Base-by-base conservation (phyloP, 441 rosid genomes). In the Gossypium trilobum region DNA sequence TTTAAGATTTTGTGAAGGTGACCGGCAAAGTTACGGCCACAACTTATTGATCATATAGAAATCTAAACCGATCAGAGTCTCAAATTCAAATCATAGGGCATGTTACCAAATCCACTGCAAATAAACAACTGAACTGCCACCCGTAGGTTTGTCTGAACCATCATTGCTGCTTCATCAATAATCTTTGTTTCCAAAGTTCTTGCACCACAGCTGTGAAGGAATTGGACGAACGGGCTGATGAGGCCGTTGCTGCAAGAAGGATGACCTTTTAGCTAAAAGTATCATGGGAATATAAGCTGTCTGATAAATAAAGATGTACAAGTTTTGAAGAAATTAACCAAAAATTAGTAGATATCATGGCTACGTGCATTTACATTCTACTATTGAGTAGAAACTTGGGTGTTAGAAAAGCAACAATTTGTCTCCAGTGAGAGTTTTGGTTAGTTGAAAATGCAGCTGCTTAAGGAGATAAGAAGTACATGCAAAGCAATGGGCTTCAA, bases 201-300 rank as follows among this genome's bases (percentile, higher is more conserved):
- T 92, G 92, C 99, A 95, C 99, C 99, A 95, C 0, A 92, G 79
- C 82, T 94, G 98, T 2, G 99, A 95, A 11, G 99, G 99, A 78
- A 95, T 95, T 9, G 98, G 99, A 19, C 93, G 96, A 75, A 95
- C 88, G 0, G 99, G 98, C 67, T 79, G 84, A 71, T 92, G 99
- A 64, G 99, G 98, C 70, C 98, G 89, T 95, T 92, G 99, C 98
- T 95, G 89, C 86, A 78, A 78, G 22, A 74, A 65, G 51, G 27
- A 33, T 25, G 17, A 59, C 17, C 51, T 10, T 52, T 55, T 2
- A 78, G 59, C 72, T 14, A 60, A 23, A 50, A 14, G 2, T 10
- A 25, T 36, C 64, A 14, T 50, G 8, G 23, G 27, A 14, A 25
- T 13, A 17, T 20, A 56, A 20, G 22, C 50, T 48, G 20, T 27